These are phyloP conservation scores for Flaveria bidentis DNA, from an alignment of 129 eudicot species.

Conservation along the genomic window DNA sequence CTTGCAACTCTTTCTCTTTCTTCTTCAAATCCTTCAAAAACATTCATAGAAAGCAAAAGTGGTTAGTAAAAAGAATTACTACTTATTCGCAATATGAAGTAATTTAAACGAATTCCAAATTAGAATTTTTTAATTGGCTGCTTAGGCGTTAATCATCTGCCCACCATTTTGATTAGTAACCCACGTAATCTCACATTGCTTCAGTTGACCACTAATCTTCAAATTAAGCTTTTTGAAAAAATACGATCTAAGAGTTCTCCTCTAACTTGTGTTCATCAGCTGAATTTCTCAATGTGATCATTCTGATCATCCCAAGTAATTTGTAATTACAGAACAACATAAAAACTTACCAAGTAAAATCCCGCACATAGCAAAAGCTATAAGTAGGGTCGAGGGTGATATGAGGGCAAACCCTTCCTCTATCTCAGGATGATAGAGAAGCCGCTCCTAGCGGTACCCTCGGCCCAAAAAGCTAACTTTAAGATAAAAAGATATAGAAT, in stretches of 20 bases:
- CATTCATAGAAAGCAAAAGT: constrained; percentile 15
- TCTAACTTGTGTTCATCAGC: not conserved
- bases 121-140: not conserved
- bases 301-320: not conserved
- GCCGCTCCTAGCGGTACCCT: no score
- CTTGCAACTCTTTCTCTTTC: constrained; percentile 91
- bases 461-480: no score
- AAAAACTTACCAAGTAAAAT: no score
- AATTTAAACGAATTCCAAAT: not conserved
- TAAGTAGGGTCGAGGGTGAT: no score
- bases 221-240: not conserved
- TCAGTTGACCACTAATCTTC: constrained; percentile 8
- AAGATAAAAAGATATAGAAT: no score
- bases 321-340: not conserved
- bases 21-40: constrained; percentile 76
- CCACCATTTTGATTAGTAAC: not conserved
- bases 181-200: not conserved
- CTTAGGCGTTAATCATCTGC: not conserved
- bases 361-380: no score
- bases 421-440: no score
- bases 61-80: not conserved
- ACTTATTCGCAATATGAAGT: not conserved
- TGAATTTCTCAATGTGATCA: not conserved
- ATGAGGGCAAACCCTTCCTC: no score
- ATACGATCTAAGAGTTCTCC: not conserved